Base-by-base conservation (phyloP, 192 early-diverging fungal genomes). In the Jimgerdemannia flammicorona region DNA sequence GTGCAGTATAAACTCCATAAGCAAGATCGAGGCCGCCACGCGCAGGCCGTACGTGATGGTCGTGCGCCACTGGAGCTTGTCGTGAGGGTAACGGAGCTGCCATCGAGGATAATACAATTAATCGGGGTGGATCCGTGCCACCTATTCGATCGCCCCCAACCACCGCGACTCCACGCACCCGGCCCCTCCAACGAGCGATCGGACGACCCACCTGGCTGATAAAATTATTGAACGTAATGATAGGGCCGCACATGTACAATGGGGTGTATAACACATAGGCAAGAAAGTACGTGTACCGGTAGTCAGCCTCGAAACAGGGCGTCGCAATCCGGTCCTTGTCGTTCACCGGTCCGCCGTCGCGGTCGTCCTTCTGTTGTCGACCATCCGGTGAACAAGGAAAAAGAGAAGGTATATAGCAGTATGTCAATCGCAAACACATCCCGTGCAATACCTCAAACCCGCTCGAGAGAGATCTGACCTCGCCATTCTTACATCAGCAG, bases 211-310 rank as follows among this genome's bases (percentile, higher is more conserved):
- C 87, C 85, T 98, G 97, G 68, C 89, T 87, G 3, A 94, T 84
- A 83, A 95, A 98, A 77, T 94, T 90, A 83, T 98, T 99, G 84
- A 92, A 99, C 0, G 97, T 92, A 74, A 97, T 93, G 64, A 99
- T 97, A 18, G 97, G 97, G 4, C 97, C 97, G 40, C 95, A 94
- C 43, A 98, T 81, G 81, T 95, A 99, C 65, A 99, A 85, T 3
- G 97, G 97, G 18, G 92, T 89, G 72, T 99, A 99, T n/a, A 94
- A 67, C 8, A 93, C 74, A 76, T 95, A 98, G 0, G 90, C 86
- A 73, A 93, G 83, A 78, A 93, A 99, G 79, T 93, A 88, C 74
- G 84, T 70, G 69, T 93, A 86, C 70, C 90, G 91, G 83, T 97
- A 99, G 68, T 97, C 94, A 4, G 79, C 73, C 0, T 64, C 69